Conservation (phyloP, 2,329 filamentous ascomycete genomes). For the Sarocladiaceae sp. region DNA sequence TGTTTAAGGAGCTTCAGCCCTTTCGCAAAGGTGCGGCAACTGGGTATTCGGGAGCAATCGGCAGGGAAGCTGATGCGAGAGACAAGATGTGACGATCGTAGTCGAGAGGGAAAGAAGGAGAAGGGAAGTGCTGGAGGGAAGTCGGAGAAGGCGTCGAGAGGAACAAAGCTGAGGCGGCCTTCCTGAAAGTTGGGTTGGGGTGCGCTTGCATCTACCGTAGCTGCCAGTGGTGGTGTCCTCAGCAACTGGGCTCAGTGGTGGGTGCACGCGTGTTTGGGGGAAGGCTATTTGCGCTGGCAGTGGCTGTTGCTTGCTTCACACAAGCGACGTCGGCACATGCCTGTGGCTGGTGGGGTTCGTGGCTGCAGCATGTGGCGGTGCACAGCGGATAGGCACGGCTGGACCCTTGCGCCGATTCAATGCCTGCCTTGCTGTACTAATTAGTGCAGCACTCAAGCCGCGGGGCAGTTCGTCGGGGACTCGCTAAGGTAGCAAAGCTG, state of each 20-base stretch:
- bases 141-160: not conserved
- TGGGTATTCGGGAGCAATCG: no score
- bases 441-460: no score
- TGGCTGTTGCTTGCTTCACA: slow-evolving; percentile 3
- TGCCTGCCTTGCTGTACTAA: no score
- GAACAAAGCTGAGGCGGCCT: slow-evolving; percentile 4
- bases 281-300: slow-evolving; percentile 7
- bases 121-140: no score
- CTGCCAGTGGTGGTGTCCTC: no score
- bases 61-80: no score
- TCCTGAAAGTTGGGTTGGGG: not conserved
- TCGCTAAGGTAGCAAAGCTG: not conserved
- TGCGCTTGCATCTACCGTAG: not conserved
- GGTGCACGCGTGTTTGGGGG: slow-evolving; percentile 4
- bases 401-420: no score
- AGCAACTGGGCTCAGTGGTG: slow-evolving; percentile 2
- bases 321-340: not conserved
- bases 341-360: slow-evolving; percentile 1
- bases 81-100: no score
- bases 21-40: no score
- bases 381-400: not conserved
- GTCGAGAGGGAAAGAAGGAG: no score
- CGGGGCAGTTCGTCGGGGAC: slow-evolving; percentile 1
- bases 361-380: slow-evolving; percentile 2
- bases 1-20: no score